These are phyloP conservation scores for Castanospermum australe DNA, from an alignment of 306 rosid genomes.

Conservation along the genomic window DNA sequence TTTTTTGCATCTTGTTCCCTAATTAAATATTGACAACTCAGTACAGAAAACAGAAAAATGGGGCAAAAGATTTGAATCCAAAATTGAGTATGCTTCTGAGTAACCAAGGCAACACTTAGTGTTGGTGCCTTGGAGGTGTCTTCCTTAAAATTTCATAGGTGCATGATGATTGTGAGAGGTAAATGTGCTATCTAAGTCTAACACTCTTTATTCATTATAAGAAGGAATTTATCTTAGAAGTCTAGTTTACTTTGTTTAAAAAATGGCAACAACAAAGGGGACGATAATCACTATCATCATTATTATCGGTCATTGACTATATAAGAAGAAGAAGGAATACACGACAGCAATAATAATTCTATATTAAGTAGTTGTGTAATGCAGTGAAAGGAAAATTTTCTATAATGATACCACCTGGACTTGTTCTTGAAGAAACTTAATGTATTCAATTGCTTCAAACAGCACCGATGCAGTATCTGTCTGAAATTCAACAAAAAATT, in stretches of 20 bases:
- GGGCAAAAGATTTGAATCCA: too few species aligned
- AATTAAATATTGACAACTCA: too few species aligned
- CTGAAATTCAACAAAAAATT: constrained; percentile 44
- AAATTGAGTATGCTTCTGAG: background rate
- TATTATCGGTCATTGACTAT: too few species aligned
- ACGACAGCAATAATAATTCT: constrained; percentile 21
- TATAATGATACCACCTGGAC: constrained; percentile 55
- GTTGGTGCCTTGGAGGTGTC: background rate
- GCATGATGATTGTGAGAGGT: background rate
- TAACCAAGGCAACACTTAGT: background rate
- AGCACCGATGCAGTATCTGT: constrained; percentile 97
- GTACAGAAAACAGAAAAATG: too few species aligned
- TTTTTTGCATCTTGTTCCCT: too few species aligned
- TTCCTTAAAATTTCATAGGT: background rate
- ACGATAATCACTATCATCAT: too few species aligned
- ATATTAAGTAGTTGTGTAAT: constrained; percentile 11
- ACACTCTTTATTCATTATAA: background rate
- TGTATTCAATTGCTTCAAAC: constrained; percentile 82
- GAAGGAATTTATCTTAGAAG: background rate
- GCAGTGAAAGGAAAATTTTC: constrained; percentile 19
- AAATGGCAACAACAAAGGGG: too few species aligned
- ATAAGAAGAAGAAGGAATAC: background rate
- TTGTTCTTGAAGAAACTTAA: constrained; percentile 93
- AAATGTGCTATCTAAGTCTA: constrained; percentile 15
- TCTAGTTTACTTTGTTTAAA: too few species aligned